Evolutionary conservation across 225 moss, liverwort and hornwort species (phyloP).

Genomic region (Sphagnum tenellum): DNA sequence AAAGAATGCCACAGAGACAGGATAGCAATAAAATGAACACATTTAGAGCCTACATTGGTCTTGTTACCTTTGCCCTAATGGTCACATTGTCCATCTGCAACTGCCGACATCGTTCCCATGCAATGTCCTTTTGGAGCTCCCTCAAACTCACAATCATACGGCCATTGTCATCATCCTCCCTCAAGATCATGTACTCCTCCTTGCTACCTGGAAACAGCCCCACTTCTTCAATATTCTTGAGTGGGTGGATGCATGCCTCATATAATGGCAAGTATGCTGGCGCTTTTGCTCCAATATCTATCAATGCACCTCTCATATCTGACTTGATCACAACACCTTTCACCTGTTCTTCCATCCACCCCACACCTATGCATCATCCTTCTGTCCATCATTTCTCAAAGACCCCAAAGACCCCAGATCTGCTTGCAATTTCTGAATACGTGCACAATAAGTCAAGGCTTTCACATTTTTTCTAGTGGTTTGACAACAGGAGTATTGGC

Average conservation of each 20-base stretch:
- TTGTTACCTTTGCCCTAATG: conserved; percentile 31
- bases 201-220: conserved; percentile 35
- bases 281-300: conserved; percentile 48
- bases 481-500: too few relatives aligned
- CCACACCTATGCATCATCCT: neutral
- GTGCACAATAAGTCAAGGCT: too few relatives aligned
- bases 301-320: conserved; percentile 35
- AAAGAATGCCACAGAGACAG: too few relatives aligned
- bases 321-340: conserved; percentile 50
- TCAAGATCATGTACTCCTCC: conserved; percentile 44
- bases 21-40: neutral
- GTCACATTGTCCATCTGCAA: conserved; percentile 42
- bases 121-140: conserved; percentile 40
- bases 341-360: conserved; percentile 7
- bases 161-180: conserved; percentile 45
- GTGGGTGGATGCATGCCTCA: conserved; percentile 39
- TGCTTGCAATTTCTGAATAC: too few relatives aligned
- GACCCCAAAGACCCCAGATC: too few relatives aligned
- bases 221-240: conserved; percentile 39
- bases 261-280: conserved; percentile 34
- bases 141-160: conserved; percentile 40
- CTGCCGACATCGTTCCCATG: conserved; percentile 57
- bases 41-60: too few relatives aligned
- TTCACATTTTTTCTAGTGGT: too few relatives aligned
- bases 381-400: too few relatives aligned